A percentile compares a stretch with the other conserved stretches of the same genome.
These are phyloP conservation scores for Cercophora scortea DNA, from an alignment of 495 filamentous ascomycete genomes.

Conservation along the genomic window DNA sequence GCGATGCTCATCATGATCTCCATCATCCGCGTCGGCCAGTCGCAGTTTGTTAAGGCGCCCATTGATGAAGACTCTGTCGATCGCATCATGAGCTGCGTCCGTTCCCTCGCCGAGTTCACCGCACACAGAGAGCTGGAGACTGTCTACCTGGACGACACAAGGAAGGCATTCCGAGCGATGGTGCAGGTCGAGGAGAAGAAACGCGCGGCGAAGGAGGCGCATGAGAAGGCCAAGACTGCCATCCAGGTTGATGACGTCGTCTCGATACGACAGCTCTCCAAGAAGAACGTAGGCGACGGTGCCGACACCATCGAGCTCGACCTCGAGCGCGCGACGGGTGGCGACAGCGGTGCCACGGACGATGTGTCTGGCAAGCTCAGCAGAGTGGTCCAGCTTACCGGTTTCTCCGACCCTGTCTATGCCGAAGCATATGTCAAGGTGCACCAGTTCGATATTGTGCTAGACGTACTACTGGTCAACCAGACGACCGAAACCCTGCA, in stretches of 20 bases:
- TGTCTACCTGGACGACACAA: conserved; percentile 91
- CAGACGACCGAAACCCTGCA: conserved; percentile 95
- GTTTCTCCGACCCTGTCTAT: conserved; percentile 97
- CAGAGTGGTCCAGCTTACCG: conserved; percentile 93
- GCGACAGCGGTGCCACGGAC: conserved; percentile 67
- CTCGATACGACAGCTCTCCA: conserved; percentile 82
- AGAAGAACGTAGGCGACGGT: conserved; percentile 82
- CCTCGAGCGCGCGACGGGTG: conserved; percentile 88
- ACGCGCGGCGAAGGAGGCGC: conserved; percentile 79
- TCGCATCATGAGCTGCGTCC: conserved; percentile 92
- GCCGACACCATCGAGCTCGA: conserved; percentile 81
- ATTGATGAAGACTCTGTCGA: conserved; percentile 98
- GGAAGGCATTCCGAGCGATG: conserved; percentile 96
- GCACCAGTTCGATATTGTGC: conserved; percentile 97
- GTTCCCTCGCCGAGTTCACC: conserved; percentile 84
- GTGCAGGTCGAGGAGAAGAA: conserved; percentile 98
- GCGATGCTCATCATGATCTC: conserved; percentile 99
- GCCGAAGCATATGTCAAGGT: conserved; percentile 98
- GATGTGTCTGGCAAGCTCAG: conserved; percentile 89
- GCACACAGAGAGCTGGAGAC: conserved; percentile 82
- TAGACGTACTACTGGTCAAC: conserved; percentile 96
- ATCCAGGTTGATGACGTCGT: conserved; percentile 94
- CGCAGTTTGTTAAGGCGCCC: conserved; percentile 91
- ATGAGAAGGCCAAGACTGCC: conserved; percentile 87
- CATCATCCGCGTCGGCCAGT: conserved; percentile 94